Evolutionary conservation across 2,329 filamentous ascomycete genomes (phyloP).

Genomic region (Penicillium palitans): DNA sequence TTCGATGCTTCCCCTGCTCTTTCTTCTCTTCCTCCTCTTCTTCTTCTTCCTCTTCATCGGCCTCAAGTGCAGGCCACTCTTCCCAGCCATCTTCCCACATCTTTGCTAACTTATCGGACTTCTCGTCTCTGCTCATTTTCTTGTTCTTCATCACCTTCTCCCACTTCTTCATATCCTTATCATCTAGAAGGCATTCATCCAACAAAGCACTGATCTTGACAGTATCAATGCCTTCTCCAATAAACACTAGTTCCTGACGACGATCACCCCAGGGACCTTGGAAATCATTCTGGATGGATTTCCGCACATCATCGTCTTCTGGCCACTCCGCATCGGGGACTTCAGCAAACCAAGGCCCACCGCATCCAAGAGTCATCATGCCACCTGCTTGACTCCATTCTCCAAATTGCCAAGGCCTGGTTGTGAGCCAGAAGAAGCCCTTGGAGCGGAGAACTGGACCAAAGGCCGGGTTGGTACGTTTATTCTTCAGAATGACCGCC

Average conservation of each 20-base stretch:
- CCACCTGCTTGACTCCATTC: conserved; percentile 50
- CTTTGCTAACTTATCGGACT: conserved; percentile 49
- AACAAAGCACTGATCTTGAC: conserved; percentile 54
- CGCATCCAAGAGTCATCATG: conserved; percentile 46
- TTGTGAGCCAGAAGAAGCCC: conserved; percentile 49
- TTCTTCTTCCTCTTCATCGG: conserved; percentile 36
- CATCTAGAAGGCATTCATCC: conserved; percentile 63
- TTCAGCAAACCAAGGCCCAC: conserved; percentile 59
- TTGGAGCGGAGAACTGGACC: conserved; percentile 45
- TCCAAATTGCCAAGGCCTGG: conserved; percentile 44
- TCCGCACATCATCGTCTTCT: conserved; percentile 49
- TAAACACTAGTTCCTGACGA: conserved; percentile 71
- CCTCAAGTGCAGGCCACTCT: conserved; percentile 54
- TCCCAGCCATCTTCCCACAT: conserved; percentile 62
- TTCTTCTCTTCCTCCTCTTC: conserved; percentile 29
- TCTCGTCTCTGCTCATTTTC: conserved; percentile 40
- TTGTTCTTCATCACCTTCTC: conserved; percentile 53
- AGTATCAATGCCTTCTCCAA: conserved; percentile 64
- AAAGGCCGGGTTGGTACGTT: conserved; percentile 40
- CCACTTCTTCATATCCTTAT: conserved; percentile 59
- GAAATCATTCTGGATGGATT: conserved; percentile 54
- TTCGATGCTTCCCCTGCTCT: conserved; percentile 29
- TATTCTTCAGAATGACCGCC: conserved; percentile 40
- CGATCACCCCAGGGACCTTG: conserved; percentile 64
- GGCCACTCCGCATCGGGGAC: conserved; percentile 55